A percentile compares a stretch with the other conserved stretches of the same genome.
Evolutionary conservation across 208 protist species (phyloP).

Genomic region (Trypanosoma scelopori): DNA sequence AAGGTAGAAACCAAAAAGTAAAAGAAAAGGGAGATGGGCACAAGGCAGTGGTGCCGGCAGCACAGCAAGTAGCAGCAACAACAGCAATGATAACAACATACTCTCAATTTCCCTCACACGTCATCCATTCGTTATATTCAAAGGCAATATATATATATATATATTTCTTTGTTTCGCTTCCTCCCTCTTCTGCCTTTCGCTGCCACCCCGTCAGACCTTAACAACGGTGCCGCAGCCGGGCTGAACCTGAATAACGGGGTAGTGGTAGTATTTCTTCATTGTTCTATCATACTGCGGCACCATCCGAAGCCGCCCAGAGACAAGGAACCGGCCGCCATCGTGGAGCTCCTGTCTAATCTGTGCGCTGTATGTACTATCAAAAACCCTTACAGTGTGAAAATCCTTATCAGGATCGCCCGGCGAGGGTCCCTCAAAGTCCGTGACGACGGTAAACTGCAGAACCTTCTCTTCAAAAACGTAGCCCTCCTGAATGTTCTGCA

Average conservation of each 20-base stretch:
- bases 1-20: too few relatives aligned
- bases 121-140: too few relatives aligned
- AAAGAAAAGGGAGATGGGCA: too few relatives aligned
- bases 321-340: constrained; percentile 51
- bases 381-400: constrained; percentile 83
- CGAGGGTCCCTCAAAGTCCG: constrained; percentile 72
- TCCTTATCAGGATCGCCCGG: constrained; percentile 87
- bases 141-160: too few relatives aligned
- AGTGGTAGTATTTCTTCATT: constrained; percentile 86
- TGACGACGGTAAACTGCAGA: constrained; percentile 83
- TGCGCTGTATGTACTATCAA: constrained; percentile 50
- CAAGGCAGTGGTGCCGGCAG: too few relatives aligned
- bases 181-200: not conserved
- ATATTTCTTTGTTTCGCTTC: too few relatives aligned
- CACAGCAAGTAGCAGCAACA: too few relatives aligned
- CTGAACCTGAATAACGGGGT: constrained; percentile 81
- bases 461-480: constrained; percentile 88
- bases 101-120: too few relatives aligned
- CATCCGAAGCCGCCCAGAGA: constrained; percentile 79
- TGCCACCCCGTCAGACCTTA: constrained; percentile 5
- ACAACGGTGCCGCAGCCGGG: constrained; percentile 52
- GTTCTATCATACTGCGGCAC: constrained; percentile 80
- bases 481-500: constrained; percentile 77
- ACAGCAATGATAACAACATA: too few relatives aligned
- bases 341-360: constrained; percentile 41